Percentiles rank a stretch among this genome's conserved stretches.
Evolutionary conservation across 163 green algal genomes (phyloP).

Genomic region (Volvox carteri): DNA sequence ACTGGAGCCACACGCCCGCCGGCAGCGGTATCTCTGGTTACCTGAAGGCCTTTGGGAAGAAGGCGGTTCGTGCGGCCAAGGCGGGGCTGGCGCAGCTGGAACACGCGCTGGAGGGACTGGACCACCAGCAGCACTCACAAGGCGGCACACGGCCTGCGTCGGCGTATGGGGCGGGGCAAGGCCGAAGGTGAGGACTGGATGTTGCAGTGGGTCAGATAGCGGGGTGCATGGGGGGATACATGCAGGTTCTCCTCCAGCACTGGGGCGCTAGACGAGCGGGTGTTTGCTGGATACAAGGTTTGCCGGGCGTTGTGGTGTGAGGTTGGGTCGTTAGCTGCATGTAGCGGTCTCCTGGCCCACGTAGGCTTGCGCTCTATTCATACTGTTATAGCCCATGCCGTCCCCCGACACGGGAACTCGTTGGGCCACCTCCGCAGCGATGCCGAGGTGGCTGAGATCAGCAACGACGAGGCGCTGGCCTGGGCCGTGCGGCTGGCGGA

Average conservation of each 20-base stretch:
- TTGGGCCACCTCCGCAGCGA: no score
- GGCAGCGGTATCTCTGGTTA: constrained; percentile 49
- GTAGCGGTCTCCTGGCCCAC: no score
- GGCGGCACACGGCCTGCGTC: background rate
- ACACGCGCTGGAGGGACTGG: constrained; percentile 63
- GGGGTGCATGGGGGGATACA: background rate
- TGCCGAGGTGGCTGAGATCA: constrained; percentile 2
- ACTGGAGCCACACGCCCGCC: background rate
- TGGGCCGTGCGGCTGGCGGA: constrained; percentile 68
- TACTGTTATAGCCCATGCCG: no score
- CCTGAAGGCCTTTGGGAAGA: constrained; percentile 54
- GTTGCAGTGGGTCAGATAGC: no score
- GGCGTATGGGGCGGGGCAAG: background rate
- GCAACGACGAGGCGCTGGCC: constrained; percentile 62
- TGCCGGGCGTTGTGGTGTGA: background rate
- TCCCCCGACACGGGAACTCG: no score
- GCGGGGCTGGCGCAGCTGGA: constrained; percentile 64
- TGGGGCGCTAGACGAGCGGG: no score
- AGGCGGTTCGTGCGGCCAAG: constrained; percentile 42
- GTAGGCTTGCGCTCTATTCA: no score
- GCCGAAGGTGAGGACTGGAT: background rate
- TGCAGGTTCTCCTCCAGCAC: no score
- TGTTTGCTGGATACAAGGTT: background rate
- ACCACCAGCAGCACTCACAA: constrained; percentile 2
- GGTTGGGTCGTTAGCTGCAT: no score